A percentile compares a stretch with the other conserved stretches of the same genome.
Evolutionary conservation across 352 stramenopile species (phyloP).

Genomic region (Pythium sukuiense): DNA sequence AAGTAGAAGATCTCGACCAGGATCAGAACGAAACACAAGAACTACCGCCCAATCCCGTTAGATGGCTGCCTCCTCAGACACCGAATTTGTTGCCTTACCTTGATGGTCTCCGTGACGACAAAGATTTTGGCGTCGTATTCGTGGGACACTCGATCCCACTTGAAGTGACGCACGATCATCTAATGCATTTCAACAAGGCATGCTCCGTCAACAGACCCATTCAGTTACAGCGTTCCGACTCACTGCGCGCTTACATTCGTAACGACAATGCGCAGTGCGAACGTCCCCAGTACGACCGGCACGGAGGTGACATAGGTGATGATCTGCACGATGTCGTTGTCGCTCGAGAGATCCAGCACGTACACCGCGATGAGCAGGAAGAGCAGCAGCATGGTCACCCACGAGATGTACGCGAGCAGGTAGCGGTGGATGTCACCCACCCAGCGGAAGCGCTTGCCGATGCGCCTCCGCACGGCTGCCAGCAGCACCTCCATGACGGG

Average conservation of each 20-base stretch:
- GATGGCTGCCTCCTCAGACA: background rate
- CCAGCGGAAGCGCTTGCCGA: conserved; percentile 74
- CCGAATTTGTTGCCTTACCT: conserved; percentile 19
- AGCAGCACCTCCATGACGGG: conserved; percentile 55
- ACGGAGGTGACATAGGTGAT: conserved; percentile 62
- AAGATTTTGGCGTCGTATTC: conserved; percentile 81
- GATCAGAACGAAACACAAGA: conserved; percentile 70
- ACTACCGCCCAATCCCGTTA: conserved; percentile 28
- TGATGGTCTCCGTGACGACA: conserved; percentile 77
- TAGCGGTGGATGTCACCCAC: conserved; percentile 78
- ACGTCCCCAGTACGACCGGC: conserved; percentile 69
- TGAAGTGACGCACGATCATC: conserved; percentile 72
- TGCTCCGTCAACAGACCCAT: too few species aligned
- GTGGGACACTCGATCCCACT: conserved; percentile 66
- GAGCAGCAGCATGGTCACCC: conserved; percentile 52
- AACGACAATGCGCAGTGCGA: conserved; percentile 73
- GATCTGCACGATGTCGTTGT: conserved; percentile 48
- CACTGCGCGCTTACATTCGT: conserved; percentile 52
- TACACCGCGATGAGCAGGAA: conserved; percentile 52
- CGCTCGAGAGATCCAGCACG: conserved; percentile 54
- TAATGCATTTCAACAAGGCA: conserved; percentile 14
- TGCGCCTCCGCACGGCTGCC: conserved; percentile 43
- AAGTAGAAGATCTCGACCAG: conserved; percentile 84
- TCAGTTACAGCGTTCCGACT: too few species aligned
- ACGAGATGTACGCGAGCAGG: conserved; percentile 77